A percentile compares a stretch with the other conserved stretches of the same genome.
Evolutionary conservation across 129 eudicot species (phyloP).

Genomic region (Oenanthe sinensis): DNA sequence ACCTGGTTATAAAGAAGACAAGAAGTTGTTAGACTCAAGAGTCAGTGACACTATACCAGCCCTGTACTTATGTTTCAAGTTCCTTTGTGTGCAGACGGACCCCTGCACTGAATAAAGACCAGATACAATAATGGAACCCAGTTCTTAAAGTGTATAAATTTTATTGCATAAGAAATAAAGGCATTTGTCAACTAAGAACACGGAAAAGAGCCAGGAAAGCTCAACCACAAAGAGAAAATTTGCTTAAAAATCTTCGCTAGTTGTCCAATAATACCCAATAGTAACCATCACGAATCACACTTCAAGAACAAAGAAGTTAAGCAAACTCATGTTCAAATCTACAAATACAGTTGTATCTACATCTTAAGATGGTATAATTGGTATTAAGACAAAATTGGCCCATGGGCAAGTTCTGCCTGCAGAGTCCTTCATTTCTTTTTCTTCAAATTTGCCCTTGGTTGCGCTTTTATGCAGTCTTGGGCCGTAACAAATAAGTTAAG

Average conservation of each 20-base stretch:
- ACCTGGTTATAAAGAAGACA: slow-evolving; percentile 34
- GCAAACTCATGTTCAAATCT: background rate
- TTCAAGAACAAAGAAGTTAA: background rate
- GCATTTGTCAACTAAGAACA: background rate
- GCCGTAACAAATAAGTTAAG: background rate
- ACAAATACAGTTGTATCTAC: background rate
- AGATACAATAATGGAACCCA: background rate
- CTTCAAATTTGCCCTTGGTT: background rate
- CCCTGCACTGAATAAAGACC: background rate
- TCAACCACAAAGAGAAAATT: background rate
- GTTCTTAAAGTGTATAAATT: background rate
- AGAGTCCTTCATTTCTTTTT: background rate
- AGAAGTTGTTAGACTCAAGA: background rate
- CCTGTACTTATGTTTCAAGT: background rate
- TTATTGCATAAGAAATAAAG: background rate
- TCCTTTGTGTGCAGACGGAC: background rate
- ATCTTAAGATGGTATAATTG: background rate
- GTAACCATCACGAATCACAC: background rate
- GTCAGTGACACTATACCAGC: background rate
- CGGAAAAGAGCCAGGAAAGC: background rate
- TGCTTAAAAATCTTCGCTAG: background rate
- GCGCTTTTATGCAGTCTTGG: background rate
- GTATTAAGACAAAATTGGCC: background rate
- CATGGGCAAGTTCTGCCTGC: background rate
- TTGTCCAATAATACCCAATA: background rate